Evolutionary conservation across 768 basidiomycete species (phyloP).

Genomic region (Pisolithus albus): DNA sequence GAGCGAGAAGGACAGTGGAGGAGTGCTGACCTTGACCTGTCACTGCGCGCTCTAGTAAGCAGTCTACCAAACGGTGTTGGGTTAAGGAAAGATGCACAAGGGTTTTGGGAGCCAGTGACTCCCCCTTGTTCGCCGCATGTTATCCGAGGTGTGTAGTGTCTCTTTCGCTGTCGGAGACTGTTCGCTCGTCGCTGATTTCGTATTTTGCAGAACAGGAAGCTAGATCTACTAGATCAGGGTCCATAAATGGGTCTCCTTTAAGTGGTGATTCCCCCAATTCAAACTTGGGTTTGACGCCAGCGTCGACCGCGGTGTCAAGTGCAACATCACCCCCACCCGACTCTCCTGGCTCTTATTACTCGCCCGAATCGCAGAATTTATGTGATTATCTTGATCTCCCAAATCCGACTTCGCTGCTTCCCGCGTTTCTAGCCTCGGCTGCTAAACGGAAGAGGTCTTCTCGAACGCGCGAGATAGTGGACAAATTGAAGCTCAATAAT

Average conservation of each 20-base stretch:
- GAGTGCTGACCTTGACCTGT: neutral
- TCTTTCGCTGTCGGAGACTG: neutral
- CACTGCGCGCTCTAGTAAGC: neutral
- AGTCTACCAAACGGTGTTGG: slow-evolving; percentile 5
- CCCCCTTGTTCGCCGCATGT: slow-evolving; percentile 13
- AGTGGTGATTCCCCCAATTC: neutral
- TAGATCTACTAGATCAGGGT: neutral
- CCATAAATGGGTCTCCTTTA: neutral
- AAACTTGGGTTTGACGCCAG: neutral
- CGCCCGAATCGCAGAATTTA: neutral
- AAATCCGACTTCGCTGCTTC: slow-evolving; percentile 14
- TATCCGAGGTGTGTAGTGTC: neutral
- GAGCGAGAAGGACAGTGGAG: neutral
- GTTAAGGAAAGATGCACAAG: slow-evolving; percentile 20
- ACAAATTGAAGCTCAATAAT: slow-evolving; percentile 10
- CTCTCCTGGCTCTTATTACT: neutral
- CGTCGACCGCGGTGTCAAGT: neutral
- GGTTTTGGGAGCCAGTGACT: slow-evolving; percentile 21
- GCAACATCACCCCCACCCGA: neutral
- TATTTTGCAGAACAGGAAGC: neutral
- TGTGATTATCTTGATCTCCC: neutral
- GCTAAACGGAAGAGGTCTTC: slow-evolving; percentile 17
- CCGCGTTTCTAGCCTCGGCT: slow-evolving; percentile 18
- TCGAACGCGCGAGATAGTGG: slow-evolving; percentile 25
- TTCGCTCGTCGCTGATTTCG: neutral